Conservation (phyloP, 1,284 basidiomycete species). For the Ustilago bromivora region DNA sequence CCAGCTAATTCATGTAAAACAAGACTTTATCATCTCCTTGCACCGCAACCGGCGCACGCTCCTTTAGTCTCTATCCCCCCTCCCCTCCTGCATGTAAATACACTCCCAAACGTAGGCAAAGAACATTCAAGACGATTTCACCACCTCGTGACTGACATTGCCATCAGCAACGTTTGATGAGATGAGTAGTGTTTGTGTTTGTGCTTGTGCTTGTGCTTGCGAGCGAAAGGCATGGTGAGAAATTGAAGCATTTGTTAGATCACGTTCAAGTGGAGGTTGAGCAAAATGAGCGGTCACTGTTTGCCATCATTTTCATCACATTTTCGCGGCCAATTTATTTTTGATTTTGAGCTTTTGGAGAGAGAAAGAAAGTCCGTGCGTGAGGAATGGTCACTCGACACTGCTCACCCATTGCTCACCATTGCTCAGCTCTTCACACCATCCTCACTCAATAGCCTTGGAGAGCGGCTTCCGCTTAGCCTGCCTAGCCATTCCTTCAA, state of each 20-base stretch:
- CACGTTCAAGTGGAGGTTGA: too few relatives aligned
- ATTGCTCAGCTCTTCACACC: background rate
- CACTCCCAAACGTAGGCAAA: slow-evolving; percentile 10
- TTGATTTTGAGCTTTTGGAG: background rate
- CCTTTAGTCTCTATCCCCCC: slow-evolving; percentile 3
- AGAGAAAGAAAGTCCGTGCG: background rate
- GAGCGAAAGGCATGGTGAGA: too few relatives aligned
- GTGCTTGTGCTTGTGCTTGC: background rate
- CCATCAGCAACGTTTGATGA: too few relatives aligned
- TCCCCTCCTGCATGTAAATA: slow-evolving; percentile 26
- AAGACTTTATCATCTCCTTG: slow-evolving; percentile 8
- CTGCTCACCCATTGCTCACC: background rate
- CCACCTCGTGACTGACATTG: background rate
- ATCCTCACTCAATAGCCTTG: background rate
- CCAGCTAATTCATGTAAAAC: slow-evolving; percentile 37
- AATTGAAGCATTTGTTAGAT: too few relatives aligned
- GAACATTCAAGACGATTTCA: slow-evolving; percentile 34
- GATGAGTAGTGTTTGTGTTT: too few relatives aligned
- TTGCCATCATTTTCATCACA: background rate
- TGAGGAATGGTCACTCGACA: background rate
- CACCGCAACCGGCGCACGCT: slow-evolving; percentile 7
- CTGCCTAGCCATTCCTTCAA: too few relatives aligned
- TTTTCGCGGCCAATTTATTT: background rate
- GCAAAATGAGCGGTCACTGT: too few relatives aligned
- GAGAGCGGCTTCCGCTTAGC: background rate